Evolutionary conservation across 169 alveolate species (phyloP).

Genomic region (Babesia ovis): DNA sequence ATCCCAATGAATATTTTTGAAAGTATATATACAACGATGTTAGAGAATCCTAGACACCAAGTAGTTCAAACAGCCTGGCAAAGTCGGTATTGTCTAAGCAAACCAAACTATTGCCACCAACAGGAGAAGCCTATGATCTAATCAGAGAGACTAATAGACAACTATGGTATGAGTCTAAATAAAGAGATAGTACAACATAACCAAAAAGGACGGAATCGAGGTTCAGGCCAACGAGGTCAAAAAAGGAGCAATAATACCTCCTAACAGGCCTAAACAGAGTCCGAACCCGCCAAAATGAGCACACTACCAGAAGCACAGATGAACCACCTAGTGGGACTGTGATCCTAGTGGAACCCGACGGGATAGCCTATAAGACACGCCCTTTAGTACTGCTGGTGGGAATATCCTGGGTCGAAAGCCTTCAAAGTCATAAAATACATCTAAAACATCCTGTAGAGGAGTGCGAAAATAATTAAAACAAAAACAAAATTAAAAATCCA

Average conservation of each 20-base stretch:
- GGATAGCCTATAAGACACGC: background rate
- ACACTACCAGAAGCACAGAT: conserved; percentile 20
- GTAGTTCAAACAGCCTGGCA: too few species aligned
- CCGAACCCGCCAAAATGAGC: conserved; percentile 7
- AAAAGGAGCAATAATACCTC: background rate
- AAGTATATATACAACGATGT: too few species aligned
- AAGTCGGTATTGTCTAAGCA: too few species aligned
- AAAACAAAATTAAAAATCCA: background rate
- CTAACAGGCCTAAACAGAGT: background rate
- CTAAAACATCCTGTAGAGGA: background rate
- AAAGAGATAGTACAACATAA: too few species aligned
- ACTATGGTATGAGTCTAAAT: too few species aligned
- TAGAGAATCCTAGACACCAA: too few species aligned
- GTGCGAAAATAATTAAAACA: background rate
- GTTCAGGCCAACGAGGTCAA: too few species aligned
- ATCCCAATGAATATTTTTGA: too few species aligned
- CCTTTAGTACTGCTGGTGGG: background rate
- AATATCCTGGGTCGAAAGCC: background rate
- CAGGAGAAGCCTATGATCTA: too few species aligned
- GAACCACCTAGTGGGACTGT: conserved; percentile 11
- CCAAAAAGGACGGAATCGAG: too few species aligned
- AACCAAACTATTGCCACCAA: too few species aligned
- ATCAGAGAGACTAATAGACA: too few species aligned
- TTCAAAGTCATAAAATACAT: background rate
- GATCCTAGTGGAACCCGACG: conserved; percentile 14